Conservation (phyloP, 805 yeast species). For the Kuraishia molischiana region DNA sequence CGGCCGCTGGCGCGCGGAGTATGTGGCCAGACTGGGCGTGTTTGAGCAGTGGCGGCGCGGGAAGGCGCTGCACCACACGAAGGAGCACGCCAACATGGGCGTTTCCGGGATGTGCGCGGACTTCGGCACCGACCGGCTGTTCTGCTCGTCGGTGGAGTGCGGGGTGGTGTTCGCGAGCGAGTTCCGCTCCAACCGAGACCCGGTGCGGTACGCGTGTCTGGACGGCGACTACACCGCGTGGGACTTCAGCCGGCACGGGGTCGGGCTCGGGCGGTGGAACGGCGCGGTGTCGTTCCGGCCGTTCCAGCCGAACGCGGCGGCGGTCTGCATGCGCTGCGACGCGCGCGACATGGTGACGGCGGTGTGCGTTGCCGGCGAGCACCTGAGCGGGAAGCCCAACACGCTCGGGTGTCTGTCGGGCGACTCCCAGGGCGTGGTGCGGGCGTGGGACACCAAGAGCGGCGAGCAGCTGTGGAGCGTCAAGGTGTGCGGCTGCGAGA, state of each 20-base stretch:
- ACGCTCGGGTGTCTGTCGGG: slow-evolving; percentile 19
- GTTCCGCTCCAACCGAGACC: slow-evolving; percentile 13
- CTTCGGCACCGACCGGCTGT: slow-evolving; percentile 13
- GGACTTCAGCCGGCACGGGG: slow-evolving; percentile 14
- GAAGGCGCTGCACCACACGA: slow-evolving; percentile 12
- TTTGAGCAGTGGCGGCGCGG: slow-evolving; percentile 30
- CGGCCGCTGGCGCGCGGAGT: slow-evolving; percentile 35
- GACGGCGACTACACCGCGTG: slow-evolving; percentile 22
- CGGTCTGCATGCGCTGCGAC: background rate
- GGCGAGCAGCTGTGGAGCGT: slow-evolving; percentile 6
- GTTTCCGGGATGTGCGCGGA: slow-evolving; percentile 18
- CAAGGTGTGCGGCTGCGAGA: slow-evolving; percentile 8
- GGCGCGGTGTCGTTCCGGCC: slow-evolving; percentile 16
- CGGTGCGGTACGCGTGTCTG: slow-evolving; percentile 9
- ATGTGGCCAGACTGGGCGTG: slow-evolving; percentile 26
- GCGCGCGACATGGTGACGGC: slow-evolving; percentile 12
- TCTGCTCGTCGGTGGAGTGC: slow-evolving; percentile 14
- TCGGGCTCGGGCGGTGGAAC: slow-evolving; percentile 24
- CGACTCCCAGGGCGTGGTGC: slow-evolving; percentile 17
- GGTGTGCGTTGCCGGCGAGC: slow-evolving; percentile 9
- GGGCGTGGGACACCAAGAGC: slow-evolving; percentile 21
- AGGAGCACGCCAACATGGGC: slow-evolving; percentile 4
- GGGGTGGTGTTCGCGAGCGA: slow-evolving; percentile 15
- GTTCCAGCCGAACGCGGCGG: slow-evolving; percentile 2
- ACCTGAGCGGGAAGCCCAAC: slow-evolving; percentile 14